Base-by-base conservation (phyloP, 2,329 filamentous ascomycete species). In the Cytospora piceicola region DNA sequence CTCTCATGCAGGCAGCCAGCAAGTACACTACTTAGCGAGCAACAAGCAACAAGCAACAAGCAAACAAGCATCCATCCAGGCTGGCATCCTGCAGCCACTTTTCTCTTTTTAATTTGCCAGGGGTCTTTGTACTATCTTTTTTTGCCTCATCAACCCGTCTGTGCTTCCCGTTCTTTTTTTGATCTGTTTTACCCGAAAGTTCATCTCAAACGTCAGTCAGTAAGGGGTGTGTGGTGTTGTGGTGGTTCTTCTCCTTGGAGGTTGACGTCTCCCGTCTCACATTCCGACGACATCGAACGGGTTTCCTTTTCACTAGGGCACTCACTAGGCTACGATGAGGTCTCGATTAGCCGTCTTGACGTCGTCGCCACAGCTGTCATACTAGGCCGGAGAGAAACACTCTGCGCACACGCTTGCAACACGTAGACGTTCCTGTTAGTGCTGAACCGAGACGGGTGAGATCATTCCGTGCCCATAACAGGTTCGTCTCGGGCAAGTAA, bases 21-120 rank as follows among this genome's bases (percentile, higher is more conserved):
- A n/a, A n/a, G n/a, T n/a, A n/a, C n/a, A n/a, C n/a, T n/a, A n/a
- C n/a, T n/a, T n/a, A n/a, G n/a, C n/a, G n/a, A n/a, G n/a, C 27
- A 5, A 5, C 27, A 29, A 29, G 27, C 27, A 29, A 5, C 27
- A 29, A 5, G 27, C 27, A 29, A 29, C 3, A 3, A 29, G 27
- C 27, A 29, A 5, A 5, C 27, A 29, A 29, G 27, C 27, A 29
- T 3, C 2, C 32, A 34, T 34, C 32, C 32, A 34, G 7, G 32
- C 32, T 34, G 32, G 60, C 52, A 56, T 54, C 60, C 60, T 63
- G 60, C 60, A 63, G 46, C 54, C 60, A 63, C 53, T 53, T 53
- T 61, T 42, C 53, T 63, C 34, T 30, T 36, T 46, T 51, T 51
- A 27, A 34, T 32, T 52, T 51, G 30, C 60, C 59, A 52, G 27